Percentiles rank a stretch among this genome's conserved stretches.
These are phyloP conservation scores for Globisporangium iwayamae DNA, from an alignment of 352 stramenopile genomes.

Conservation along the genomic window DNA sequence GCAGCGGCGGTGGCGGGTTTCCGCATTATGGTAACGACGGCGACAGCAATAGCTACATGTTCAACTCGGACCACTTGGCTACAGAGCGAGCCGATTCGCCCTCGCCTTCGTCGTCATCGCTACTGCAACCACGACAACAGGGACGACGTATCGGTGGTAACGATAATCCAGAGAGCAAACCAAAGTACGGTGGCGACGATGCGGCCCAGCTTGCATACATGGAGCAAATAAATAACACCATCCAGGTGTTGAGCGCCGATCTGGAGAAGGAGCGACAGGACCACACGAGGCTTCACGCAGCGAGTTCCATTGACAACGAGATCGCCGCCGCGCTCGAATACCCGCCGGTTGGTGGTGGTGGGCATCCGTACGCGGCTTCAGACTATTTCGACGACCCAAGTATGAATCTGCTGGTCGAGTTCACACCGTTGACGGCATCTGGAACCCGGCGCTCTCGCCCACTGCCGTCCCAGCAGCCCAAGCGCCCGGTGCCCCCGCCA, in stretches of 20 bases:
- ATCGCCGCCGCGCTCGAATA: conserved; percentile 23
- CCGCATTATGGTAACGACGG: conserved; percentile 3
- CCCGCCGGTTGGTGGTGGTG: conserved; percentile 12
- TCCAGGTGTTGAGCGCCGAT: conserved; percentile 45
- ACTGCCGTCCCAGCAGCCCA: conserved; percentile 17
- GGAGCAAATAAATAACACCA: conserved; percentile 68
- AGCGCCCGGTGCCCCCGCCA: conserved; percentile 17
- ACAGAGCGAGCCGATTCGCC: neutral
- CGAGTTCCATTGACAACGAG: conserved; percentile 20
- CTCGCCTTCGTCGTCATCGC: neutral
- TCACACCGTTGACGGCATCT: neutral
- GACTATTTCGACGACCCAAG: conserved; percentile 4
- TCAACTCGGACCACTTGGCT: neutral
- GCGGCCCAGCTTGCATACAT: conserved; percentile 55
- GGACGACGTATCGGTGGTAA: conserved; percentile 11
- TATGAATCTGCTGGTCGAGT: neutral
- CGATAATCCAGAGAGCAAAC: conserved; percentile 6
- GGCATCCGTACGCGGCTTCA: neutral
- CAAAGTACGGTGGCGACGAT: conserved; percentile 5
- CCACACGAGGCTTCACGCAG: conserved; percentile 13
- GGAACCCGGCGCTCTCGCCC: neutral
- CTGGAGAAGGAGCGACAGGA: conserved; percentile 42
- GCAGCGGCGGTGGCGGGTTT: neutral
- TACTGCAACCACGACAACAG: neutral
- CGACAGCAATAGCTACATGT: neutral